Conservation (phyloP, 2,329 filamentous ascomycete species). For the Stagonosporopsis cucurbitacearum region DNA sequence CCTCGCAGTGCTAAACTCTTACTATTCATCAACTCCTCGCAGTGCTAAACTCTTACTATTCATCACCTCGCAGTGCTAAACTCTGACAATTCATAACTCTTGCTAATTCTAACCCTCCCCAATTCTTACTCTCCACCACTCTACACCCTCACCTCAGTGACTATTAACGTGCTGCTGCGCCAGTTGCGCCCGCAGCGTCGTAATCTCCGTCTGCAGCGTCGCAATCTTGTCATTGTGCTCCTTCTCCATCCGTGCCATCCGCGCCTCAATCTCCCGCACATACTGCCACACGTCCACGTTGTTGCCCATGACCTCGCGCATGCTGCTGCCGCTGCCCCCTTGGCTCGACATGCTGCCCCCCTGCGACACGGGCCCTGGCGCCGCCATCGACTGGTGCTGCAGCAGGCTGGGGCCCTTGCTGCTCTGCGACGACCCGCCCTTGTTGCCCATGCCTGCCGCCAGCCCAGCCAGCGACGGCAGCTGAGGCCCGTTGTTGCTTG, state of each 20-base stretch:
- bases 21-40: too few species aligned
- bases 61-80: too few species aligned
- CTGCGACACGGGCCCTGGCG: constrained; percentile 54
- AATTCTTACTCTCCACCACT: too few species aligned
- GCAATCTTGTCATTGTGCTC: constrained; percentile 56
- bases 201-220: constrained; percentile 54
- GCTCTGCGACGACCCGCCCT: constrained; percentile 40
- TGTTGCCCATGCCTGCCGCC: constrained; percentile 41
- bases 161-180: constrained; percentile 44
- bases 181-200: constrained; percentile 46
- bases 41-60: too few species aligned
- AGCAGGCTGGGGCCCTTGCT: constrained; percentile 50
- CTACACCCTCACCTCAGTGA: background rate
- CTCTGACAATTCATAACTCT: too few species aligned
- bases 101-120: too few species aligned
- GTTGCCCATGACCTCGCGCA: constrained; percentile 70
- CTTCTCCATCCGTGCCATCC: constrained; percentile 55
- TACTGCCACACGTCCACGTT: constrained; percentile 70
- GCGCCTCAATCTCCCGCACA: constrained; percentile 70
- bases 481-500: constrained; percentile 51
- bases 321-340: constrained; percentile 65
- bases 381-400: constrained; percentile 48
- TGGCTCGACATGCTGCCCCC: constrained; percentile 60
- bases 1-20: too few species aligned
- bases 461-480: constrained; percentile 53